Conservation (phyloP, 441 rosid genomes). For the Arabidopsis hybrid region DNA sequence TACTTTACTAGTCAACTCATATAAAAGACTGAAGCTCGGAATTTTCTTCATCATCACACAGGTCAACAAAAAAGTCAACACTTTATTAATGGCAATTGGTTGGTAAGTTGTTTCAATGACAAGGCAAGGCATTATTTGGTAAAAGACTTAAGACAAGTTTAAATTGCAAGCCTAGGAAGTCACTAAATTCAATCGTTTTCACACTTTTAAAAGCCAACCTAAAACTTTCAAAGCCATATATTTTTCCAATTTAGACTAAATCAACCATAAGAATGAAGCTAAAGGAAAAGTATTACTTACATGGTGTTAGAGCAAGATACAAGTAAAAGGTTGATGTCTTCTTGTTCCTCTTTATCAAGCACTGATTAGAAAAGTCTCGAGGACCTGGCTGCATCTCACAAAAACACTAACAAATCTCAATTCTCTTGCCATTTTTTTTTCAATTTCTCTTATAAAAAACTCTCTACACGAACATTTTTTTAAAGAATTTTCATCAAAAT, state of each 20-base stretch:
- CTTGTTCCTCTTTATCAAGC: constrained; percentile 78
- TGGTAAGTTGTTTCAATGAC: constrained; percentile 34
- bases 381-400: constrained; percentile 85
- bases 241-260: constrained; percentile 45
- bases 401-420: constrained; percentile 24
- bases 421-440: neutral
- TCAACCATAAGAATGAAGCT: neutral
- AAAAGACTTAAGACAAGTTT: constrained; percentile 45
- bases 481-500: neutral
- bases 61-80: constrained; percentile 42
- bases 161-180: constrained; percentile 34
- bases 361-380: constrained; percentile 66
- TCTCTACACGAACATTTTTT: neutral
- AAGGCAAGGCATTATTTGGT: constrained; percentile 28
- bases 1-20: constrained; percentile 5
- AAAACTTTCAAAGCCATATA: constrained; percentile 38
- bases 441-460: neutral
- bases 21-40: constrained; percentile 1
- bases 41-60: neutral
- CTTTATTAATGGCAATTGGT: constrained; percentile 29
- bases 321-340: constrained; percentile 80
- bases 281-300: constrained; percentile 56
- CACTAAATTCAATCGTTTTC: constrained; percentile 35
- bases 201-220: constrained; percentile 23
- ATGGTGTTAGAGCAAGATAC: constrained; percentile 72